Conservation (phyloP, 2,329 filamentous ascomycete species). For the Rhexocercosporidium sp. region DNA sequence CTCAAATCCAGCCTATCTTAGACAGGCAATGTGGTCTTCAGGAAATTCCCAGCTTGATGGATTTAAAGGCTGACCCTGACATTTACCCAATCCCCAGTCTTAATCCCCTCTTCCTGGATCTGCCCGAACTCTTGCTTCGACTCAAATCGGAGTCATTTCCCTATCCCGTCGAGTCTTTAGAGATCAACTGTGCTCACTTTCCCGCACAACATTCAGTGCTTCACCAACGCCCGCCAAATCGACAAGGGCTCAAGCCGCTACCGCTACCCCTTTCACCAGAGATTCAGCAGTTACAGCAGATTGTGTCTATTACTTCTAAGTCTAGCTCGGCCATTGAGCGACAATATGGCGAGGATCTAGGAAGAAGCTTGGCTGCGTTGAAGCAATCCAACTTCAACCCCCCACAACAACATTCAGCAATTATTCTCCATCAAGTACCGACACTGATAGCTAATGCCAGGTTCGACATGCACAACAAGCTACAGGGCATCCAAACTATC, state of each 20-base stretch:
- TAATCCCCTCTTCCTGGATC: constrained; percentile 23
- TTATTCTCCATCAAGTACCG: neutral
- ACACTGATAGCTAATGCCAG: neutral
- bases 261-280: constrained; percentile 7
- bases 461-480: neutral
- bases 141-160: neutral
- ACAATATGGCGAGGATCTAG: constrained; percentile 47
- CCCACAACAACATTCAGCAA: neutral
- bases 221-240: neutral
- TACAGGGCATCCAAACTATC: neutral
- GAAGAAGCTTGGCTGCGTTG: constrained; percentile 44
- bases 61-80: neutral
- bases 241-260: neutral
- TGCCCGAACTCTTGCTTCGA: neutral
- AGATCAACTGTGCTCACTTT: neutral
- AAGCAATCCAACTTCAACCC: neutral
- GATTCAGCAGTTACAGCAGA: constrained; percentile 30
- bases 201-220: neutral
- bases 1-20: constrained; percentile 50
- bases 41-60: neutral
- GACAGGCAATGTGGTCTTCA: constrained; percentile 22
- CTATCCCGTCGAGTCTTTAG: neutral
- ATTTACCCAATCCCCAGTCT: neutral
- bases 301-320: constrained; percentile 40
- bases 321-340: constrained; percentile 44